These are phyloP conservation scores for Penicillium sp. DNA, from an alignment of 2,329 filamentous ascomycete species.

Conservation along the genomic window DNA sequence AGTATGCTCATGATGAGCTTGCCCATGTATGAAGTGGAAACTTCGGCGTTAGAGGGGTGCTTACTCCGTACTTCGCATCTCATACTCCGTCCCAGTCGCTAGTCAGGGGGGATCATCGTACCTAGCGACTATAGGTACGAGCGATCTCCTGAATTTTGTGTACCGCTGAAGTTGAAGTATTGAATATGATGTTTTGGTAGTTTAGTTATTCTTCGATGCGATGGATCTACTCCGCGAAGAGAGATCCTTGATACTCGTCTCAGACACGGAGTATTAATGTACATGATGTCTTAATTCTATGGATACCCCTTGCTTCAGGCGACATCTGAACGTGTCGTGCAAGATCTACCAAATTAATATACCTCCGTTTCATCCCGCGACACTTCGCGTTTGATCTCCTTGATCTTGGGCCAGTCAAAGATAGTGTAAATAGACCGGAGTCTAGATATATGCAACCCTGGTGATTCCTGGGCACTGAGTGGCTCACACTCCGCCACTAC, in stretches of 20 bases:
- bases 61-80: too few relatives aligned
- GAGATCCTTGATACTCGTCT: too few relatives aligned
- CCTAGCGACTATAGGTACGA: not conserved
- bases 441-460: constrained; percentile 2
- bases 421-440: not conserved
- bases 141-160: too few relatives aligned
- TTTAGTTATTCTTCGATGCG: too few relatives aligned
- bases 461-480: constrained; percentile 1
- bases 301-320: not conserved
- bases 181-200: too few relatives aligned
- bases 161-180: too few relatives aligned
- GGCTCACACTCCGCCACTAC: not conserved
- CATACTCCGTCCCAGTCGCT: not conserved
- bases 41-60: too few relatives aligned
- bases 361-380: not conserved
- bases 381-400: not conserved
- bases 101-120: not conserved
- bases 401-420: not conserved
- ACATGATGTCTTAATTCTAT: not conserved
- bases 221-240: too few relatives aligned
- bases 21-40: too few relatives aligned
- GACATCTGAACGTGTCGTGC: not conserved
- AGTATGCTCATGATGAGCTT: too few relatives aligned
- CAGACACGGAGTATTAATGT: too few relatives aligned
- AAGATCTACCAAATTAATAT: not conserved